Evolutionary conservation across 139 green algal genomes (phyloP), one percentile per base, ranked within the genome.

Genomic region (Micractinium conductrix): DNA sequence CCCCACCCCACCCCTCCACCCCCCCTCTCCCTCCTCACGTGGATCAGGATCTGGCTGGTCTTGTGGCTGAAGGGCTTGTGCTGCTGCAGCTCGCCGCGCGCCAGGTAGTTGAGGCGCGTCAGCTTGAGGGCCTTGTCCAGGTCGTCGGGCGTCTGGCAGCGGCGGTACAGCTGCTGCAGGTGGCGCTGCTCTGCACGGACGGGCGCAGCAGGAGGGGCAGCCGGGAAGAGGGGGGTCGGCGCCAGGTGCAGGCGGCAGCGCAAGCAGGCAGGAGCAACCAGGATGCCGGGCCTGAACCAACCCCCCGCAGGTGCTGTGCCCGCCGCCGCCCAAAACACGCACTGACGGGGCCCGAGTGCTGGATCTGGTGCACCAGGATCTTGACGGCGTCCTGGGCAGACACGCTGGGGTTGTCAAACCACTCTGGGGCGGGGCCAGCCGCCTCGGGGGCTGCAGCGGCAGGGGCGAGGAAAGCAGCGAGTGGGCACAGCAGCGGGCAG

Each of bases 61-160:
- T 70, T 80, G 58, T 88, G 72, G 74, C 68, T 83, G 74, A 91
- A 91, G 35, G 85, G 85, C 74, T 87, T 79, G 84, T 91, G 87
- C 74, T 88, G 79, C 62, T 88, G 73, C 63, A 90, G 55, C 72
- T 85, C 86, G 58, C 87, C 85, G 33, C 87, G 84, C 0, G 86
- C 85, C 26, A 90, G 80, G 45, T 88, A 90, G 55, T 90, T 90
- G n/a, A 90, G 70, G 33, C 86, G 62, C 7, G 86, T 91, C n/a
- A 90, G 40, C 28, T 83, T 69, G 10, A 91, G 80, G 1, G 87
- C 87, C 53, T 87, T 87, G 40, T 91, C 85, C 40, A 91, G 69
- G 7, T 91, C 87, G 26, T 91, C 86, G 0, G 70, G 43, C 2
- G 72, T 86, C 37, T 83, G 48, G 79, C 87, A 91, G 45, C 85